Percentiles rank a stretch among this genome's conserved stretches.
Evolutionary conservation across 1,284 basidiomycete genomes (phyloP).

Genomic region (Cryptococcus neoformans): DNA sequence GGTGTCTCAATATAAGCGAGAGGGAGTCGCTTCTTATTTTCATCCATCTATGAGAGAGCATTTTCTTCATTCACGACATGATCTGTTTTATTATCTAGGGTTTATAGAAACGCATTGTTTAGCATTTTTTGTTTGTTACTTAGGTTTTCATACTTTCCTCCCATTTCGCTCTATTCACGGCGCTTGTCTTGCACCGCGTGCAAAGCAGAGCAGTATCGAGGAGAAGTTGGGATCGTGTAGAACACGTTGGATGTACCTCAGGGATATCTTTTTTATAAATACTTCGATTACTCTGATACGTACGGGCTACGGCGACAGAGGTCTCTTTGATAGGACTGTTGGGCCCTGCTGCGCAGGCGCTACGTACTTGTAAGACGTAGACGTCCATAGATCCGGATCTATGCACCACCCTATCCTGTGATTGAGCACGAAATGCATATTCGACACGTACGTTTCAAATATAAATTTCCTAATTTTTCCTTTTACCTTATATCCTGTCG

Average conservation of each 20-base stretch:
- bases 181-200: neutral
- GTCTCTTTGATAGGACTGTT: neutral
- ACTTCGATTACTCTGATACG: neutral
- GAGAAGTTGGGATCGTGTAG: neutral
- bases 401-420: neutral
- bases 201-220: neutral
- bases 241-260: neutral
- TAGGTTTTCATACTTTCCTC: neutral
- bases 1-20: conserved; percentile 9
- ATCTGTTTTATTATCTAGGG: neutral
- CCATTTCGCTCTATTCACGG: neutral
- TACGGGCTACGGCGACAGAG: neutral
- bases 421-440: too few species aligned
- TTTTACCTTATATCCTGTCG: too few species aligned
- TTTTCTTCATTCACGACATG: too few species aligned
- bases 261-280: neutral
- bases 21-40: neutral
- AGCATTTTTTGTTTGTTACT: neutral
- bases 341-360: neutral
- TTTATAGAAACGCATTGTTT: neutral
- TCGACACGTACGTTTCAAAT: too few species aligned
- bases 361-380: conserved; percentile 1
- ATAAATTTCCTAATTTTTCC: too few species aligned
- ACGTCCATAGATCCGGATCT: conserved; percentile 3
- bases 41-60: too few species aligned